Conservation (phyloP, 176 grass and related monocot genomes). For the Carex littledalei region DNA sequence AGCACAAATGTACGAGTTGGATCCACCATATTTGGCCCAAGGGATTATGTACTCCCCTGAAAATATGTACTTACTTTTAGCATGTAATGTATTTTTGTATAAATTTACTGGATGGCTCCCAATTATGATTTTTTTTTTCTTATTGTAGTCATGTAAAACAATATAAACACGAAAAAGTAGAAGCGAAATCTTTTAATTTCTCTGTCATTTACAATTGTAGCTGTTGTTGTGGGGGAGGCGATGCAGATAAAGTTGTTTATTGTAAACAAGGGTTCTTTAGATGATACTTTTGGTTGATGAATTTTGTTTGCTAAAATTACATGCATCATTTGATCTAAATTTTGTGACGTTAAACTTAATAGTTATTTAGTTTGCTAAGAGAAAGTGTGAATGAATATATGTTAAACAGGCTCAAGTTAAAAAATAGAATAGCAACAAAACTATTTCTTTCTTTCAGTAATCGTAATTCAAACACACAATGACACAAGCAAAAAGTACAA, state of each 20-base stretch:
- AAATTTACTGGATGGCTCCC: background rate
- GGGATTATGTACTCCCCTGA: constrained; percentile 20
- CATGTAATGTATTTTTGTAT: background rate
- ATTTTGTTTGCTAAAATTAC: background rate
- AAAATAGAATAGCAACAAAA: background rate
- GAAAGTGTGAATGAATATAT: background rate
- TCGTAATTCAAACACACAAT: background rate
- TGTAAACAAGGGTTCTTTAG: background rate
- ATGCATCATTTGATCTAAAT: background rate
- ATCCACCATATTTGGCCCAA: constrained; percentile 73
- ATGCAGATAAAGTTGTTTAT: background rate
- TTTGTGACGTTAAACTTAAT: background rate
- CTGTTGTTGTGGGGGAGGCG: background rate
- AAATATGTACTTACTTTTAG: background rate
- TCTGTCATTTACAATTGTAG: background rate
- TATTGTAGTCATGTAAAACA: background rate
- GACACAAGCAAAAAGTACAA: background rate
- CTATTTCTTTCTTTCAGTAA: background rate
- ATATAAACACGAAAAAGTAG: too few species aligned
- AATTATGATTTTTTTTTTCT: background rate
- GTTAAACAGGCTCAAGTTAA: background rate
- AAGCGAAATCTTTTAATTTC: too few species aligned
- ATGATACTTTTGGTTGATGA: background rate
- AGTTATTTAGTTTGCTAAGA: background rate
- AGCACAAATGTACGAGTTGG: constrained; percentile 73